These are phyloP conservation scores for Biscogniauxia sp. DNA, from an alignment of 2,329 filamentous ascomycete genomes.

Conservation along the genomic window DNA sequence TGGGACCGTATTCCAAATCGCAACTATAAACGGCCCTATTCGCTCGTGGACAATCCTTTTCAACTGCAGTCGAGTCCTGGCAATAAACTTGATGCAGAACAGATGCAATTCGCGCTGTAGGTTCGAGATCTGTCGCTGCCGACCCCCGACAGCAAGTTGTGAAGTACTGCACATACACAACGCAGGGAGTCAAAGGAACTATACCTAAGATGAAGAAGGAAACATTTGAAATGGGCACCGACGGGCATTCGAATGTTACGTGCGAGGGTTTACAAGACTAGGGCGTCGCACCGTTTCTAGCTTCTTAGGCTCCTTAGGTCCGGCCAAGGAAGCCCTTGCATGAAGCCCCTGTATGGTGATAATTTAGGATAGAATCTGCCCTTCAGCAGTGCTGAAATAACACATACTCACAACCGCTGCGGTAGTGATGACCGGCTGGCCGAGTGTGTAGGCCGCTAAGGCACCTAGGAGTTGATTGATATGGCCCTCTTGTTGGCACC, in stretches of 20 bases:
- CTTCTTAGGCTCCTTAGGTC: not conserved
- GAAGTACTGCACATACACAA: not conserved
- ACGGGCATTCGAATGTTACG: not conserved
- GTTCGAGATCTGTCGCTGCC: not conserved
- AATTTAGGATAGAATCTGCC: not conserved
- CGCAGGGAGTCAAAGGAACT: not conserved
- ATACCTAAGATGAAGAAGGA: not conserved
- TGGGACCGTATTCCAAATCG: not conserved
- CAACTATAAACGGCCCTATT: not conserved
- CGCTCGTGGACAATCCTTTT: not conserved
- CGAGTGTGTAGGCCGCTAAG: not conserved
- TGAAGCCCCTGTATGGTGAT: not conserved
- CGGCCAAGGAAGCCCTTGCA: not conserved
- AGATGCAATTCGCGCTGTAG: not conserved
- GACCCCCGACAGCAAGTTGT: not conserved
- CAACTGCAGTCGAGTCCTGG: not conserved
- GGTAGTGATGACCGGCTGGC: not conserved
- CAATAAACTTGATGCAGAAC: not conserved
- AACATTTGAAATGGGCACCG: not conserved
- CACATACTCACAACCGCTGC: not conserved
- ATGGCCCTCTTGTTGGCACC: not conserved
- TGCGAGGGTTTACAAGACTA: not conserved
- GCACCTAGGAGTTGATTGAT: not conserved
- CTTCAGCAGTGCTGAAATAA: not conserved
- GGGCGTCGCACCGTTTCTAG: not conserved